These are phyloP conservation scores for Glaciozyma antarctica DNA, from an alignment of 768 basidiomycete genomes.

Conservation along the genomic window DNA sequence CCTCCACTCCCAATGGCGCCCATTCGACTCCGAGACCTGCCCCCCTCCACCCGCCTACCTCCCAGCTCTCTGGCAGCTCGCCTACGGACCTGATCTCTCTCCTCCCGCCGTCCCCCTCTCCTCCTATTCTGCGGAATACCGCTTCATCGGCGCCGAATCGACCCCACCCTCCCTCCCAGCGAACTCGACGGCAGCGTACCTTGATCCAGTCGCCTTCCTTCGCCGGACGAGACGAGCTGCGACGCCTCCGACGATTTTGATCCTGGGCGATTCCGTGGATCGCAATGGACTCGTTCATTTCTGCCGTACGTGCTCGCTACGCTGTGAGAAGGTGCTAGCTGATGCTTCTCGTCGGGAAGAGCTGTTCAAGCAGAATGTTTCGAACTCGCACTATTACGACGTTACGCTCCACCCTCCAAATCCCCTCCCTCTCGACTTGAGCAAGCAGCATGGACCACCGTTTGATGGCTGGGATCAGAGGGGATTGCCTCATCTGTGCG, in stretches of 20 bases:
- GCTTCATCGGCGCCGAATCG: conserved; percentile 14
- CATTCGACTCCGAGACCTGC: conserved; percentile 7
- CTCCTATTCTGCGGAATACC: conserved; percentile 19
- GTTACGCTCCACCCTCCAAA: conserved; percentile 13
- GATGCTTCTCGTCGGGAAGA: neutral
- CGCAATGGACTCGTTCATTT: conserved; percentile 30
- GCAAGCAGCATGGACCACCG: conserved; percentile 20
- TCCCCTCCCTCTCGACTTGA: conserved; percentile 15
- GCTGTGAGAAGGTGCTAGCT: too few species aligned
- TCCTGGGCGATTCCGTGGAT: conserved; percentile 31
- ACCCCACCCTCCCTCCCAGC: neutral
- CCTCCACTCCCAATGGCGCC: conserved; percentile 25
- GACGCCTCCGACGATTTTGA: conserved; percentile 23
- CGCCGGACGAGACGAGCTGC: conserved; percentile 1
- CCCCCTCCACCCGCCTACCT: conserved; percentile 23
- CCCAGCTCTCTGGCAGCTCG: conserved; percentile 25
- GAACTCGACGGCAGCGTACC: neutral
- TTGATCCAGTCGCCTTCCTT: conserved; percentile 25
- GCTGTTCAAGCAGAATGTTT: conserved; percentile 25
- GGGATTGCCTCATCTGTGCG: conserved; percentile 26
- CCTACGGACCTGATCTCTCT: conserved; percentile 6
- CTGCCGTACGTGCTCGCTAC: conserved; percentile 7
- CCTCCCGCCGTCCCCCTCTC: conserved; percentile 11
- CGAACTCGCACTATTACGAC: conserved; percentile 29
- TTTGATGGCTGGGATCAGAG: conserved; percentile 30